Percentiles rank a stretch among this genome's conserved stretches.
phyloP scores from a whole-genome alignment of 2,329 filamentous ascomycete species.

The Dothideomycetidae sp. region DNA sequence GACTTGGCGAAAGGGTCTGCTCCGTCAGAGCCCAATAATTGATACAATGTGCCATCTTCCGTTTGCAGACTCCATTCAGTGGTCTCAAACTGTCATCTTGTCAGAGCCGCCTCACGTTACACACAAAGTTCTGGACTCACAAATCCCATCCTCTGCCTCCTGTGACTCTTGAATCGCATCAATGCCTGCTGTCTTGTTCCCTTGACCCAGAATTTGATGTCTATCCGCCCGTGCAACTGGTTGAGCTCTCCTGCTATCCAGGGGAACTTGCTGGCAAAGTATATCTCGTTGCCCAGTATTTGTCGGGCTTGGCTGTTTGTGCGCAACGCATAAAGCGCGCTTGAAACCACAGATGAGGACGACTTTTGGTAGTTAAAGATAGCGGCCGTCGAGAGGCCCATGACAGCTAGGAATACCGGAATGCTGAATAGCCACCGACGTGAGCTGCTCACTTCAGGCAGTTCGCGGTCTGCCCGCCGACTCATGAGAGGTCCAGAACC shows the following conservation, averaged over 20 bases:
- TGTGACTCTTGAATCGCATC: conserved; percentile 68
- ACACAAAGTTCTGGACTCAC: conserved; percentile 26
- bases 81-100: conserved; percentile 56
- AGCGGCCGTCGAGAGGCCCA: conserved; percentile 57
- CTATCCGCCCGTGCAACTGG: conserved; percentile 78
- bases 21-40: conserved; percentile 54
- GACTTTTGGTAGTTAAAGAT: conserved; percentile 99
- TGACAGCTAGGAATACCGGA: conserved; percentile 63
- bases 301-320: conserved; percentile 62
- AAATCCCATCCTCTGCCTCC: conserved; percentile 49
- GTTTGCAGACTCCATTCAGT: conserved; percentile 76
- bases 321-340: conserved; percentile 81
- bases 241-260: conserved; percentile 58
- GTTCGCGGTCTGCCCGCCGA: conserved; percentile 38
- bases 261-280: conserved; percentile 34
- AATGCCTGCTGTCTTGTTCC: conserved; percentile 56
- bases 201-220: conserved; percentile 77
- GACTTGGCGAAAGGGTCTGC: conserved; percentile 46
- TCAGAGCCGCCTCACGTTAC: conserved; percentile 11
- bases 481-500: conserved; percentile 38
- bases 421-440: conserved; percentile 43
- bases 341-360: conserved; percentile 66
- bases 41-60: conserved; percentile 51
- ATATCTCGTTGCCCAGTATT: conserved; percentile 58
- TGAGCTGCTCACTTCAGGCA: conserved; percentile 31